Conservation (phyloP, 371 early-diverging fungal genomes). For the Apophysomyces ossiformis region DNA sequence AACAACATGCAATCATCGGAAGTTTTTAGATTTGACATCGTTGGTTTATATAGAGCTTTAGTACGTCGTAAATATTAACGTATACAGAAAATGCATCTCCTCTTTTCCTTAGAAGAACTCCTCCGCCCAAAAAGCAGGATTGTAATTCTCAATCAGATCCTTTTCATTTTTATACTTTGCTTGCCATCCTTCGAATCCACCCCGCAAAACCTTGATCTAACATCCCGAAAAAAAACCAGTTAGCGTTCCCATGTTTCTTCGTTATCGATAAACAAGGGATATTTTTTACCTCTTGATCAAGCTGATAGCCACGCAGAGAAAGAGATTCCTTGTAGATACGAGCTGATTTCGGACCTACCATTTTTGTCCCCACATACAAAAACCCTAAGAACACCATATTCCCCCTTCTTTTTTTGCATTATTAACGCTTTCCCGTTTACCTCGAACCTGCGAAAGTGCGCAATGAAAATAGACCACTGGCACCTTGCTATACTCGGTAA, state of each 20-base stretch:
- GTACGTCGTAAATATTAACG: too few relatives aligned
- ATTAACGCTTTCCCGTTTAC: constrained; percentile 18
- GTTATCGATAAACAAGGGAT: neutral
- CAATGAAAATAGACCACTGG: constrained; percentile 84
- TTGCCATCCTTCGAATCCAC: constrained; percentile 81
- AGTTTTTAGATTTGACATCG: constrained; percentile 28
- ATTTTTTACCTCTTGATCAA: constrained; percentile 28
- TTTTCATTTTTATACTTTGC: constrained; percentile 53
- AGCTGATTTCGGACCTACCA: constrained; percentile 78
- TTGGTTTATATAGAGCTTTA: too few relatives aligned
- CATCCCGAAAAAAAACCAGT: too few relatives aligned
- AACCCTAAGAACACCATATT: neutral
- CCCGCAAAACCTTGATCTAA: constrained; percentile 67
- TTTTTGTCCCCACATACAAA: neutral
- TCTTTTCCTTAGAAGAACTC: neutral
- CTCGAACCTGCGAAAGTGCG: constrained; percentile 82
- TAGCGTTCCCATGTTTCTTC: too few relatives aligned
- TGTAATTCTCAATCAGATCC: constrained; percentile 67
- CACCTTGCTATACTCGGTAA: constrained; percentile 59
- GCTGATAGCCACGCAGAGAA: constrained; percentile 33
- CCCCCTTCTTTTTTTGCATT: neutral
- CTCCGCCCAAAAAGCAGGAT: constrained; percentile 55
- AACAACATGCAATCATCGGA: constrained; percentile 35
- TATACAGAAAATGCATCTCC: neutral
- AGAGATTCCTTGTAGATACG: constrained; percentile 69